Evolutionary conservation across 768 basidiomycete genomes (phyloP), one percentile per base, ranked within the genome.

Genomic region (Xanthoconium stramineum): DNA sequence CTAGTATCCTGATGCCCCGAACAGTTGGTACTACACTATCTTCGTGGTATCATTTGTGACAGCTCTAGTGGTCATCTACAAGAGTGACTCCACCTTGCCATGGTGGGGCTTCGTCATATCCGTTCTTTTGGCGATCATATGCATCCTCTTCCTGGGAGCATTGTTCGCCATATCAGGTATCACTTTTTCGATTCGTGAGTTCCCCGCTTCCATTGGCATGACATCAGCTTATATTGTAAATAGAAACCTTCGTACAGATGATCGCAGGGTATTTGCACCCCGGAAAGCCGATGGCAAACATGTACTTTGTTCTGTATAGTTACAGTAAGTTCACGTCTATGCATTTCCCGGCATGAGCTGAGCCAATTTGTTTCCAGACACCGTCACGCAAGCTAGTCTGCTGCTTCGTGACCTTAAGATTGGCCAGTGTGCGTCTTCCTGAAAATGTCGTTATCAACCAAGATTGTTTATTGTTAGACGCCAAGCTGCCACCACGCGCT

Each of bases 401-500:
- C 71, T 85, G n/a, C 76, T 84, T 43, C 76, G 81, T 24, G 84
- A 86, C 61, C 72, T 85, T 9, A 86, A 85, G 65, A 78, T 67
- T 20, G 62, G 53, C 54, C 70, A 65, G 58, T 68, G 66, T 64
- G 55, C 3, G 55, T 36, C 15, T 47, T 38, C 5, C 5, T 7
- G 3, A 20, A 7, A 15, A 30, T 47, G 14, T 3, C 36, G 3
- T 19, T 5, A 37, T 68, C 64, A 75, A 72, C 36, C 77, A 78
- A 64, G 74, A 78, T 77, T 8, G 61, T 39, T 0, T 12, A 19
- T 48, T 4, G n/a, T 29, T 36, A 70, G 69, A 72, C 52, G 58
- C 78, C 24, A 86, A 86, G 70, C 76, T 87, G 40, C 83, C 85
- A 37, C 85, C 85, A 42, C 81, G 84, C 10, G 79, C 79, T 36